Percentiles rank a stretch among this genome's conserved stretches.
phyloP scores from a whole-genome alignment of 129 eudicot species.

The Cynara cardunculus region DNA sequence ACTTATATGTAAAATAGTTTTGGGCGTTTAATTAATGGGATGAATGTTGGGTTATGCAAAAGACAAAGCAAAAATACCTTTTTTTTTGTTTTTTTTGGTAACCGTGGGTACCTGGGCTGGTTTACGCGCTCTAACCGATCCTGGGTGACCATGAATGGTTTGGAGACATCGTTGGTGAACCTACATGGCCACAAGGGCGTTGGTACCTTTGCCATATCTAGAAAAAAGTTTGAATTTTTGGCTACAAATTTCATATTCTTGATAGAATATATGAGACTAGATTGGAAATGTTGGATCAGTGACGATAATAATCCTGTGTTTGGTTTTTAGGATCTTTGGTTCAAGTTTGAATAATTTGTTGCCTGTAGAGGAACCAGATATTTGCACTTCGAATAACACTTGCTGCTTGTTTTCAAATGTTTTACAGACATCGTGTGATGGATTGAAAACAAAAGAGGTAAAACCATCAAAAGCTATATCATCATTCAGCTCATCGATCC shows the following conservation, averaged over 20 bases:
- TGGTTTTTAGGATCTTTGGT: neutral
- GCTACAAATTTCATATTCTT: neutral
- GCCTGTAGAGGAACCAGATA: neutral
- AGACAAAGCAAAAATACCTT: neutral
- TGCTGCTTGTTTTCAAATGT: conserved; percentile 14
- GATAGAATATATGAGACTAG: neutral
- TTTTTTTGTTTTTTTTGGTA: neutral
- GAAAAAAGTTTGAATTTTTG: conserved; percentile 18
- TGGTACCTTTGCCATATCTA: neutral
- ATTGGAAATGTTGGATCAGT: neutral
- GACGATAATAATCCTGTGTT: neutral
- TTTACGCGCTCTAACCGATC: neutral
- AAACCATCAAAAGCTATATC: neutral
- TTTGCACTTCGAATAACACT: neutral
- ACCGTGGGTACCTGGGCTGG: neutral
- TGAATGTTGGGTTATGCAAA: conserved; percentile 1
- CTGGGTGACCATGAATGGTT: neutral
- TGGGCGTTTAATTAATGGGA: neutral
- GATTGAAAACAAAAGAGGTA: conserved; percentile 85
- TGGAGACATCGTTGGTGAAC: neutral
- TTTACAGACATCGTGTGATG: conserved; percentile 59
- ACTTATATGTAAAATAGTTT: neutral
- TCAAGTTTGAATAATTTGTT: neutral
- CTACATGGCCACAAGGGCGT: neutral
- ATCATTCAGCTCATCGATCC: neutral